Conservation (phyloP, 441 rosid species). For the Gossypium gossypioides region DNA sequence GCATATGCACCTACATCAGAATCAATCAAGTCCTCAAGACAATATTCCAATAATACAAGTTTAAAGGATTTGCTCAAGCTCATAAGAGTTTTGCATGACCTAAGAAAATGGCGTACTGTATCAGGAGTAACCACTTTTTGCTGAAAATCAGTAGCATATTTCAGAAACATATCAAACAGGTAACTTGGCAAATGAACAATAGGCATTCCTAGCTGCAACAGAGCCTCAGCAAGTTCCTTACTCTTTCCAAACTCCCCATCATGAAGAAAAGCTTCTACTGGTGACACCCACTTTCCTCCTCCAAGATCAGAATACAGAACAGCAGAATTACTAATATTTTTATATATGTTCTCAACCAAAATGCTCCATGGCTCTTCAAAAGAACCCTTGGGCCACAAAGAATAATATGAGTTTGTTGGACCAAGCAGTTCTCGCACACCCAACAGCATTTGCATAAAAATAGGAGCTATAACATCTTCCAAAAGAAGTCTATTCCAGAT, state of each 20-base stretch:
- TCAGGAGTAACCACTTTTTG: conserved; percentile 91
- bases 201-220: conserved; percentile 81
- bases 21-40: conserved; percentile 89
- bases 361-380: conserved; percentile 96
- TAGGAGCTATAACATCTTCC: conserved; percentile 83
- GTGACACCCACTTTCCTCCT: conserved; percentile 83
- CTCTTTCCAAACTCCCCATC: conserved; percentile 65
- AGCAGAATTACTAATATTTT: conserved; percentile 47
- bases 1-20: conserved; percentile 59
- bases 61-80: conserved; percentile 51
- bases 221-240: conserved; percentile 69
- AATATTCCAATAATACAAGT: conserved; percentile 84
- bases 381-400: conserved; percentile 76
- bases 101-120: conserved; percentile 66
- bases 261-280: conserved; percentile 75
- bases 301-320: conserved; percentile 63
- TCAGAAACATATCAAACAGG: conserved; percentile 69
- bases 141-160: conserved; percentile 47
- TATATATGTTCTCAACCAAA: conserved; percentile 75
- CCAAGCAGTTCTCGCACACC: conserved; percentile 59
- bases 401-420: conserved; percentile 53
- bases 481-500: conserved; percentile 92
- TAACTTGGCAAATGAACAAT: conserved; percentile 63
- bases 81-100: conserved; percentile 43
- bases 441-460: conserved; percentile 55